A percentile compares a stretch with the other conserved stretches of the same genome.
These are phyloP conservation scores for Nannizzia gypsea DNA, from an alignment of 2,329 filamentous ascomycete genomes.

Conservation along the genomic window DNA sequence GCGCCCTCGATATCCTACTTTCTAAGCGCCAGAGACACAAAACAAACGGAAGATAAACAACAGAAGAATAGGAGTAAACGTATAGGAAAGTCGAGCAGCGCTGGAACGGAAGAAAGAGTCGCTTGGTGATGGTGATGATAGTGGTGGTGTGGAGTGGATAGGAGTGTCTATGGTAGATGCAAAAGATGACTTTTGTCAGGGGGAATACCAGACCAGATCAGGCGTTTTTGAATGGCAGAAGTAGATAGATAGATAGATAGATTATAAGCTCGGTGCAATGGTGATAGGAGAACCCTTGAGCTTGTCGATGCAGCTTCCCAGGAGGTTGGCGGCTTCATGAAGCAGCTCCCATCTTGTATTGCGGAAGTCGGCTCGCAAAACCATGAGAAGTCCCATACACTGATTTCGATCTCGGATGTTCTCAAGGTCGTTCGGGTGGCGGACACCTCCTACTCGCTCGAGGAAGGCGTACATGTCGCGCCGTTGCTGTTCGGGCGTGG, in stretches of 20 bases:
- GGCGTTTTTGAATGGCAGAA: not conserved
- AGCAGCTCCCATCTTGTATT: conserved; percentile 84
- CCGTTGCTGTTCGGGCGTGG: conserved; percentile 53
- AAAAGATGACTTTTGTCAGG: not conserved
- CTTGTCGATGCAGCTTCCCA: conserved; percentile 68
- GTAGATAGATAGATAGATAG: not conserved
- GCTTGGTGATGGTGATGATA: too few relatives aligned
- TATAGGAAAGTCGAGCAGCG: not conserved
- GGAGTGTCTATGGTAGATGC: not conserved
- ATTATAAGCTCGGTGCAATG: not conserved
- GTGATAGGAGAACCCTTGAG: conserved; percentile 21
- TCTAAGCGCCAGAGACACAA: conserved; percentile 1
- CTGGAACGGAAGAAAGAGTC: not conserved
- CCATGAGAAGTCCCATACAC: conserved; percentile 67
- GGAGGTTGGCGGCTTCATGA: conserved; percentile 68
- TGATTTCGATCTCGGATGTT: conserved; percentile 64
- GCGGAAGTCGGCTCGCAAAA: conserved; percentile 69
- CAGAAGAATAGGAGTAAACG: not conserved
- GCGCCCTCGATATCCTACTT: not conserved
- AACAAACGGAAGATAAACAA: not conserved
- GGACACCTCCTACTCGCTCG: conserved; percentile 56
- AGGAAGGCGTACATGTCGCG: conserved; percentile 72
- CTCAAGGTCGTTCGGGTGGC: conserved; percentile 65
- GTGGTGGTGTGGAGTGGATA: not conserved
- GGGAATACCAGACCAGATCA: too few relatives aligned